A percentile compares a stretch with the other conserved stretches of the same genome.
Conservation (phyloP, 108 stramenopile species). For the Skeletonema tropicum region DNA sequence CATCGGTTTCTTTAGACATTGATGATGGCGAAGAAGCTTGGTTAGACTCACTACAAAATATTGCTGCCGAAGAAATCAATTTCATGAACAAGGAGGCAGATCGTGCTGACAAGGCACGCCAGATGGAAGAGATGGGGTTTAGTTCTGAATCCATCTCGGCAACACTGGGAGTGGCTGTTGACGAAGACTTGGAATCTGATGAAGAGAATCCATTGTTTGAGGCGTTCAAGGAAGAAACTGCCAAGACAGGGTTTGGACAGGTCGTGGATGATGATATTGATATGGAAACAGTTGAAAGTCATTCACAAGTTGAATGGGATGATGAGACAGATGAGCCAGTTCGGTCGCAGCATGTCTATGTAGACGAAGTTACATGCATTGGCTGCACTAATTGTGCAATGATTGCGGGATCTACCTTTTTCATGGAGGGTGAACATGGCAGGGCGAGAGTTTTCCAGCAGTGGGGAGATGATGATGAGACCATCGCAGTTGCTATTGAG, state of each 20-base stretch:
- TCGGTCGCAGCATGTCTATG: slow-evolving; percentile 88
- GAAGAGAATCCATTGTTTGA: slow-evolving; percentile 58
- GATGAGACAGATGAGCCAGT: slow-evolving; percentile 70
- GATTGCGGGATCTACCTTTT: slow-evolving; percentile 90
- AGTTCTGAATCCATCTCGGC: slow-evolving; percentile 61
- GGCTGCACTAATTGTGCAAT: slow-evolving; percentile 91
- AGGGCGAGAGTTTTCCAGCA: slow-evolving; percentile 90
- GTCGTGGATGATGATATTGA: slow-evolving; percentile 64
- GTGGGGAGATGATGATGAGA: slow-evolving; percentile 91
- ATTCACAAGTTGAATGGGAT: slow-evolving; percentile 74
- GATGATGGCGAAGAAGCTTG: slow-evolving; percentile 69
- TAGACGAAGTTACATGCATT: slow-evolving; percentile 93
- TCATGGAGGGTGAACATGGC: slow-evolving; percentile 90
- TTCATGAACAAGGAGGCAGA: slow-evolving; percentile 78
- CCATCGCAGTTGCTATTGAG: slow-evolving; percentile 83
- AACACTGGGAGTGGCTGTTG: slow-evolving; percentile 67
- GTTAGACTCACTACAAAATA: slow-evolving; percentile 69
- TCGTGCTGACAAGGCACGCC: slow-evolving; percentile 79
- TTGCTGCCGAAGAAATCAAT: slow-evolving; percentile 74
- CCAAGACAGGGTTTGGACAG: slow-evolving; percentile 52
- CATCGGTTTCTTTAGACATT: slow-evolving; percentile 5
- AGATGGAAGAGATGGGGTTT: slow-evolving; percentile 89
- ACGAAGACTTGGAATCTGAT: slow-evolving; percentile 63
- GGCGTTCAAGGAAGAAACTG: slow-evolving; percentile 58
- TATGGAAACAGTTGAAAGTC: slow-evolving; percentile 66